Conservation (phyloP, 1,284 basidiomycete genomes). For the Erythrobasidium hasegawianum region DNA sequence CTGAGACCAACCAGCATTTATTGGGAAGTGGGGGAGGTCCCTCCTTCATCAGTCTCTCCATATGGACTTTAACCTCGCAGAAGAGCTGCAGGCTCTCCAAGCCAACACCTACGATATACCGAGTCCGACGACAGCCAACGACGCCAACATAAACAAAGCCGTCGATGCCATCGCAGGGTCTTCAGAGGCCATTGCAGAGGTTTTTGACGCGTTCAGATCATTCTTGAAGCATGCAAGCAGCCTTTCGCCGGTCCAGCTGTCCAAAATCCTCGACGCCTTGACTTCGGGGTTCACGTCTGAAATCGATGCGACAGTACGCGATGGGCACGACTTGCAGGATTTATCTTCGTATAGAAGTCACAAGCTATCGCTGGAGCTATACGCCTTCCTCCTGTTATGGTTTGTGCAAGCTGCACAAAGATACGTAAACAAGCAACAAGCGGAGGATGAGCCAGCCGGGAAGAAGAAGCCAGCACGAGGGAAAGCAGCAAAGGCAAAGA, state of each 20-base stretch:
- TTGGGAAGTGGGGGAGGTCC: too few species aligned
- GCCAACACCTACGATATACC: slow-evolving; percentile 50
- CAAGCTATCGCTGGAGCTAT: slow-evolving; percentile 74
- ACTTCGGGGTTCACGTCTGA: slow-evolving; percentile 57
- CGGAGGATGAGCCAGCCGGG: slow-evolving; percentile 48
- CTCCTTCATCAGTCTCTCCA: too few species aligned
- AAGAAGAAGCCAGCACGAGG: slow-evolving; percentile 52
- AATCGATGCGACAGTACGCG: slow-evolving; percentile 63
- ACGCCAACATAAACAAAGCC: slow-evolving; percentile 17
- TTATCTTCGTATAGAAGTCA: slow-evolving; percentile 64
- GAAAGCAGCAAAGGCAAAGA: slow-evolving; percentile 38
- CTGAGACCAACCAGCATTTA: too few species aligned
- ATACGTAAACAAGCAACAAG: slow-evolving; percentile 50
- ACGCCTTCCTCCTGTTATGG: slow-evolving; percentile 81
- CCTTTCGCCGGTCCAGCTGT: slow-evolving; percentile 32
- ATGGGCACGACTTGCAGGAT: slow-evolving; percentile 53
- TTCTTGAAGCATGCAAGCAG: slow-evolving; percentile 37
- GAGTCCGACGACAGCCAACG: slow-evolving; percentile 10
- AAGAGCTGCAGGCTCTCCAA: slow-evolving; percentile 64
- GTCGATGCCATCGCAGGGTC: slow-evolving; percentile 36
- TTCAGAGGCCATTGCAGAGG: slow-evolving; percentile 31
- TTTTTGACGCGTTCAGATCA: slow-evolving; percentile 36
- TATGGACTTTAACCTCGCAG: slow-evolving; percentile 66
- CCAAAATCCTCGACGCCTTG: slow-evolving; percentile 38
- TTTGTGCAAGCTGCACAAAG: slow-evolving; percentile 73